A percentile compares a stretch with the other conserved stretches of the same genome.
Conservation (phyloP, 2,329 filamentous ascomycete species). For the Nigrograna mackinnonii region DNA sequence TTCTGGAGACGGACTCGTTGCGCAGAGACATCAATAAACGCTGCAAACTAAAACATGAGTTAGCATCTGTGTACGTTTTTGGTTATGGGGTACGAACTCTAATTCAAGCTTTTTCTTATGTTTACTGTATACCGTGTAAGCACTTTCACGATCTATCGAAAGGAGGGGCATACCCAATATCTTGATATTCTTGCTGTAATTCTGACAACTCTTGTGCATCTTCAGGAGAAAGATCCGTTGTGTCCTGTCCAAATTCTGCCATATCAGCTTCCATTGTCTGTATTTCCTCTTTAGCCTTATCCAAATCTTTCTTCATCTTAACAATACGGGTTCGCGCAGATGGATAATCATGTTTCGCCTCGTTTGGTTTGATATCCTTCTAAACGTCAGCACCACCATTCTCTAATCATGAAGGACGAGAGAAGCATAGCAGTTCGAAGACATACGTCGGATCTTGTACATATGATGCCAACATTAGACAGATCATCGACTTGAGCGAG, state of each 20-base stretch:
- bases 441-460: constrained; percentile 30
- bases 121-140: too few relatives aligned
- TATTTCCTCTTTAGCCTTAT: constrained; percentile 7
- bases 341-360: constrained; percentile 18
- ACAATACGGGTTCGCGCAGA: constrained; percentile 13
- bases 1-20: too few relatives aligned
- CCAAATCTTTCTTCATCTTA: constrained; percentile 6
- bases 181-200: constrained; percentile 11
- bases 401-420: background rate
- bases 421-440: too few relatives aligned
- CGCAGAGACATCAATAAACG: too few relatives aligned
- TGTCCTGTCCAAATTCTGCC: too few relatives aligned
- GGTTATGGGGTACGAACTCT: constrained; percentile 5
- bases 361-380: constrained; percentile 9
- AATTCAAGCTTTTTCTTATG: too few relatives aligned
- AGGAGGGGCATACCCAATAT: too few relatives aligned
- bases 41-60: too few relatives aligned
- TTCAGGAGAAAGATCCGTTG: too few relatives aligned
- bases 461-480: constrained; percentile 31
- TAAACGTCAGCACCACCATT: background rate
- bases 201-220: constrained; percentile 10
- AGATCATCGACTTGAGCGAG: constrained; percentile 43
- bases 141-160: too few relatives aligned
- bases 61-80: too few relatives aligned
- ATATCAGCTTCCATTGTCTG: constrained; percentile 3